These are phyloP conservation scores for Strobilomyces echinocephalus DNA, from an alignment of 768 basidiomycete species.

Conservation along the genomic window DNA sequence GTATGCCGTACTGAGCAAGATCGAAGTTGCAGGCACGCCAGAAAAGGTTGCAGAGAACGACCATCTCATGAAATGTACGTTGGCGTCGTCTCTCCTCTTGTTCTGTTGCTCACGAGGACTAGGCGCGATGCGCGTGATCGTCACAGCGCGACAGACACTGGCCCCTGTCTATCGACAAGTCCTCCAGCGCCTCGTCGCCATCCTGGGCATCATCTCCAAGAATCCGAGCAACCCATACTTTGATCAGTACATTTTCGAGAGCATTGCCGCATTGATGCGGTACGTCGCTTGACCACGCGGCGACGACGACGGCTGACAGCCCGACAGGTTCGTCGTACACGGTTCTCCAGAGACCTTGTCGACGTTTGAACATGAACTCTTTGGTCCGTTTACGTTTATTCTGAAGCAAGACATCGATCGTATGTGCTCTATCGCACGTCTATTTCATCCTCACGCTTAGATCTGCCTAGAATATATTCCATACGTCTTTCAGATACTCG, in stretches of 20 bases:
- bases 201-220: slow-evolving; percentile 84
- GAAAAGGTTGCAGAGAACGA: slow-evolving; percentile 97
- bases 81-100: neutral
- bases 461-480: slow-evolving; percentile 76
- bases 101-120: slow-evolving; percentile 1
- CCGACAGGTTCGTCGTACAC: slow-evolving; percentile 72
- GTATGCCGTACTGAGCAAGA: slow-evolving; percentile 67
- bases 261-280: slow-evolving; percentile 91
- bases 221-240: slow-evolving; percentile 98
- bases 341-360: slow-evolving; percentile 62
- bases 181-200: slow-evolving; percentile 70
- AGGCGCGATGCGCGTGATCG: slow-evolving; percentile 92
- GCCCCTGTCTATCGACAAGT: slow-evolving; percentile 61
- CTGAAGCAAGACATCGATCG: slow-evolving; percentile 92
- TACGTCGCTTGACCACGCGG: slow-evolving; percentile 26
- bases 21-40: slow-evolving; percentile 72
- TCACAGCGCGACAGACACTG: slow-evolving; percentile 79
- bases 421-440: slow-evolving; percentile 32
- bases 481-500: slow-evolving; percentile 94
- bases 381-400: slow-evolving; percentile 83
- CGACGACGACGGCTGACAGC: neutral
- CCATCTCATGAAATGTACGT: slow-evolving; percentile 93
- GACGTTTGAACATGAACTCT: slow-evolving; percentile 75
- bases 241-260: slow-evolving; percentile 97
- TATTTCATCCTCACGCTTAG: neutral